These are phyloP conservation scores for Acanthamoeba rhysodes DNA, from an alignment of 208 protist species.

Conservation along the genomic window DNA sequence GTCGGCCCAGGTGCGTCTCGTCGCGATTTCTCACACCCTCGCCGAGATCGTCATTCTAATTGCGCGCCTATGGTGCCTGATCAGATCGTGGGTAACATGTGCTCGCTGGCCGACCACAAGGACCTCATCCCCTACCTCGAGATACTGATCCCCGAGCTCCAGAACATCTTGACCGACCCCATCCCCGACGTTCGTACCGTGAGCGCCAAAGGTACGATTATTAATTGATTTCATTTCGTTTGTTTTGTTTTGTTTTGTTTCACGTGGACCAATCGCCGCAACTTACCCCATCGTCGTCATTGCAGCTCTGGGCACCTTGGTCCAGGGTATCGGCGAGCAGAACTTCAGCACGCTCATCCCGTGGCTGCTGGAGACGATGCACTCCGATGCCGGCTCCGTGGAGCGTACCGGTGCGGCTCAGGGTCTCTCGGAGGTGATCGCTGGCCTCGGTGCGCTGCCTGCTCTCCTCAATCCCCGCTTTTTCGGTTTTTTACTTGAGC, in stretches of 20 bases:
- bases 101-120: conserved; percentile 88
- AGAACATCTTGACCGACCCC: conserved; percentile 89
- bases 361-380: conserved; percentile 88
- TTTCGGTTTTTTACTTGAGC: neutral
- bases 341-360: conserved; percentile 88
- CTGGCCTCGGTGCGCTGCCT: conserved; percentile 71
- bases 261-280: neutral
- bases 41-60: neutral
- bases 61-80: neutral
- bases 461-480: neutral
- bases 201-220: neutral
- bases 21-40: too few relatives aligned
- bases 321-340: conserved; percentile 90
- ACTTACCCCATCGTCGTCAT: neutral
- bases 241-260: neutral
- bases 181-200: conserved; percentile 90
- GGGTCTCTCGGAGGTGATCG: conserved; percentile 89
- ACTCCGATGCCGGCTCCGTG: conserved; percentile 84
- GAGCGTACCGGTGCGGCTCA: conserved; percentile 91
- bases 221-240: neutral
- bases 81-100: conserved; percentile 92
- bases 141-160: conserved; percentile 87
- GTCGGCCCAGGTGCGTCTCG: conserved; percentile 78
- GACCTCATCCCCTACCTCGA: conserved; percentile 90
- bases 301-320: conserved; percentile 87